phyloP scores from a whole-genome alignment of 2,329 filamentous ascomycete species.

The Phialophora verrucosa region DNA sequence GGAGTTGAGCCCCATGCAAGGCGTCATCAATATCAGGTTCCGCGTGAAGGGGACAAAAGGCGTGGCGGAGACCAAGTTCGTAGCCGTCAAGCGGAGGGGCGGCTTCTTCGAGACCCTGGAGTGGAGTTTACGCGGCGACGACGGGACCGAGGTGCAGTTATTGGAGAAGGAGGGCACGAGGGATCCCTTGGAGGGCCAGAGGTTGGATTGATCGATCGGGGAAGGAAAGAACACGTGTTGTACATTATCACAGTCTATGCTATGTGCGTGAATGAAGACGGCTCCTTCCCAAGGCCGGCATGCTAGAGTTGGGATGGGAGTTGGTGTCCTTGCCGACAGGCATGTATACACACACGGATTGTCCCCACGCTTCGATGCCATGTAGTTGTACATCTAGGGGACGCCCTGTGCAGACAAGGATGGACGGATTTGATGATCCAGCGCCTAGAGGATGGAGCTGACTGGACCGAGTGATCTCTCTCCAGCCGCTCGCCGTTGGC shows the following conservation, averaged over 20 bases:
- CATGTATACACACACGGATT: not conserved
- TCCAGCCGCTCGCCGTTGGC: not conserved
- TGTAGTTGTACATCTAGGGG: no score
- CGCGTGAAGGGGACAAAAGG: constrained; percentile 79
- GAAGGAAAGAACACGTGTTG: constrained; percentile 7
- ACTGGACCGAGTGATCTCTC: not conserved
- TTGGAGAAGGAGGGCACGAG: constrained; percentile 49
- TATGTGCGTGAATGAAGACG: not conserved
- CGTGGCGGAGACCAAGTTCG: constrained; percentile 78
- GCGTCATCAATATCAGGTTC: constrained; percentile 85
- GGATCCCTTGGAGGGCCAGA: constrained; percentile 32
- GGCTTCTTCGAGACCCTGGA: constrained; percentile 83
- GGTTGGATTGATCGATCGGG: constrained; percentile 1
- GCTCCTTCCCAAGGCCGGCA: not conserved
- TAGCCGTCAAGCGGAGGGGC: constrained; percentile 67
- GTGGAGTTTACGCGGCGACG: constrained; percentile 79
- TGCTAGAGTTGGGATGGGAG: not conserved
- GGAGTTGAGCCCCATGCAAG: constrained; percentile 92
- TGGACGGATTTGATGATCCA: not conserved
- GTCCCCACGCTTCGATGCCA: not conserved
- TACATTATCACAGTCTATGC: constrained; percentile 20
- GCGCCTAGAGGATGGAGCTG: not conserved
- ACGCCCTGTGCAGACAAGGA: no score
- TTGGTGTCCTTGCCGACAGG: not conserved
- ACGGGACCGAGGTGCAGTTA: constrained; percentile 73